A percentile compares a stretch with the other conserved stretches of the same genome.
These are phyloP conservation scores for Gigaspora rosea DNA, from an alignment of 192 early-diverging fungal genomes.

Conservation along the genomic window DNA sequence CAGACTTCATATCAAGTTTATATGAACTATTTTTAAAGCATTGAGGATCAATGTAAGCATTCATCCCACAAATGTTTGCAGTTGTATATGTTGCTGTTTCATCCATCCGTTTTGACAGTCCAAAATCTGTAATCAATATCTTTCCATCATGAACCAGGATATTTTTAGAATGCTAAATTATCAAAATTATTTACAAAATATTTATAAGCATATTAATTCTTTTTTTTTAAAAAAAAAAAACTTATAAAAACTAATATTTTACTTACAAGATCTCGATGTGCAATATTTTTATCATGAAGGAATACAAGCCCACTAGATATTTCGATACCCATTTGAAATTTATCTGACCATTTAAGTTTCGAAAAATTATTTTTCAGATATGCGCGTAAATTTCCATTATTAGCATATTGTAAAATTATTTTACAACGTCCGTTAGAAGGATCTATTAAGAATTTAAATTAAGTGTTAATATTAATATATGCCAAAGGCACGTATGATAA, in stretches of 20 bases:
- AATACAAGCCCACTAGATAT: neutral
- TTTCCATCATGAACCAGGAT: slow-evolving; percentile 7
- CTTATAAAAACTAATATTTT: too few species aligned
- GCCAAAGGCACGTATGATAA: too few species aligned
- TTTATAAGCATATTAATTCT: neutral
- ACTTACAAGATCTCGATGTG: slow-evolving; percentile 18
- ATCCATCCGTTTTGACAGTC: neutral
- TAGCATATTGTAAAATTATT: slow-evolving; percentile 1
- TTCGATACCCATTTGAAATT: neutral
- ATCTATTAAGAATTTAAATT: too few species aligned
- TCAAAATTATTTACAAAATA: neutral
- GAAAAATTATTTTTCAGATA: slow-evolving; percentile 2
- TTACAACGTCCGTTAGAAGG: neutral
- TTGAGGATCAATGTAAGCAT: slow-evolving; percentile 2
- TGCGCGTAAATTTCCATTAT: slow-evolving; percentile 8
- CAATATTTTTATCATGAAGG: neutral
- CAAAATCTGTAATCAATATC: slow-evolving; percentile 11
- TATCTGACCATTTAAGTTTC: neutral
- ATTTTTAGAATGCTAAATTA: slow-evolving; percentile 18
- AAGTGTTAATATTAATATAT: too few species aligned
- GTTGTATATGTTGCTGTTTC: neutral
- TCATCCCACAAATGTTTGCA: neutral
- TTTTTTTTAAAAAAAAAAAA: neutral
- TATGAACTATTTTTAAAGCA: neutral
- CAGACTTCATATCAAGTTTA: slow-evolving; percentile 37